These are phyloP conservation scores for Climacium dendroides DNA, from an alignment of 225 moss, liverwort and hornwort species.

Conservation along the genomic window DNA sequence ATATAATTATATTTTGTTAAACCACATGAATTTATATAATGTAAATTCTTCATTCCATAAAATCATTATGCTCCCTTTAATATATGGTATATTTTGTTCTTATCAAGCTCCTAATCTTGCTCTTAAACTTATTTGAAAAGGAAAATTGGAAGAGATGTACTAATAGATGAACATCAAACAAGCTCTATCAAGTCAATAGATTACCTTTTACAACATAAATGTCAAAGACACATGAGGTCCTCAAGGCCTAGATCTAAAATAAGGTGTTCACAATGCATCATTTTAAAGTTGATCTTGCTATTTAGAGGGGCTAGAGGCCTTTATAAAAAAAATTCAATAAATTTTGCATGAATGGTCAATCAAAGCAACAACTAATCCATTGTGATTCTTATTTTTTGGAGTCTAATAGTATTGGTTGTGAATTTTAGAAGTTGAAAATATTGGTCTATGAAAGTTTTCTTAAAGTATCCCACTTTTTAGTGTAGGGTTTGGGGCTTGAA, in stretches of 20 bases:
- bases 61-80: background rate
- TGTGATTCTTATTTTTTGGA: background rate
- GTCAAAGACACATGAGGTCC: background rate
- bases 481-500: rapidly evolving
- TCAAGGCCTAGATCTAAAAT: background rate
- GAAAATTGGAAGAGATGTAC: background rate
- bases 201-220: background rate
- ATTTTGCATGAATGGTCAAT: background rate
- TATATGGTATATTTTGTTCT: background rate
- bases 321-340: background rate
- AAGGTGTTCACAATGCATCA: no score
- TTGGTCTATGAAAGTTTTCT: background rate
- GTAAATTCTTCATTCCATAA: no score
- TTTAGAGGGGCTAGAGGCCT: no score
- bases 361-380: background rate
- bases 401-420: background rate
- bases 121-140: background rate
- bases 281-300: no score
- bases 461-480: no score
- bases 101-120: rapidly evolving
- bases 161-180: background rate
- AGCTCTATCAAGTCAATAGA: background rate
- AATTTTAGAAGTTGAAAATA: background rate
- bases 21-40: background rate
- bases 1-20: background rate